Base-by-base conservation (phyloP, 371 early-diverging fungal genomes). In the Parasitella parasitica region DNA sequence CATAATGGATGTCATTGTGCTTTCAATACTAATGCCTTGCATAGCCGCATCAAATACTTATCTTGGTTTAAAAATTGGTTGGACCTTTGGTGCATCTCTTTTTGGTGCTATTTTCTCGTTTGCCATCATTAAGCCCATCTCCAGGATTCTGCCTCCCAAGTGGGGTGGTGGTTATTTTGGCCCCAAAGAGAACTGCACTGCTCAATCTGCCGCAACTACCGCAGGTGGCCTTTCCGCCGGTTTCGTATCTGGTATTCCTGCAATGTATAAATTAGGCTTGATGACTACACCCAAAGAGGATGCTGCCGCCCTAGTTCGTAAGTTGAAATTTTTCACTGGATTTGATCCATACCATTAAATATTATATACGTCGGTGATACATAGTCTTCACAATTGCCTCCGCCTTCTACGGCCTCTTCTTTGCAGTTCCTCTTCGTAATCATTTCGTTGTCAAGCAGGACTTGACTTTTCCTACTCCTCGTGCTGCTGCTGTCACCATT, bases 371-470 rank as follows among this genome's bases (percentile, higher is more conserved):
- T n/a, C n/a, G n/a, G n/a, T n/a, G 13, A 11, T 12, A n/a, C 6
- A 50, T 28, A 50, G 50, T 76, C 20, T 88, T 87, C 80, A 81
- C 88, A 7, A 75, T 78, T 43, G 77, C 79, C 53, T 76, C 85
- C 32, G 86, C 89, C n/a, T 86, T 86, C 77, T 88, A 86, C 37
- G 91, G 91, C 60, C 70, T 89, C 30, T 91, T 89, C 76, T 91
- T 89, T 63, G 89, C 88, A 52, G 79, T 91, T 32, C 91, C 91
- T 38, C 85, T 91, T 28, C 87, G 91, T 51, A 43, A 72, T 9
- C 86, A 88, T 67, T 91, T 88, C 62, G 82, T 90, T 55, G 77
- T 90, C 69, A 86, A 89, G 61, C 85, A 85, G 63, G 77, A 90
- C 54, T 69, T 90, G 56, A 76, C 80, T 59, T 90, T 90, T 81